phyloP scores from a whole-genome alignment of 495 filamentous ascomycete species.

The Penicillium canescens region DNA sequence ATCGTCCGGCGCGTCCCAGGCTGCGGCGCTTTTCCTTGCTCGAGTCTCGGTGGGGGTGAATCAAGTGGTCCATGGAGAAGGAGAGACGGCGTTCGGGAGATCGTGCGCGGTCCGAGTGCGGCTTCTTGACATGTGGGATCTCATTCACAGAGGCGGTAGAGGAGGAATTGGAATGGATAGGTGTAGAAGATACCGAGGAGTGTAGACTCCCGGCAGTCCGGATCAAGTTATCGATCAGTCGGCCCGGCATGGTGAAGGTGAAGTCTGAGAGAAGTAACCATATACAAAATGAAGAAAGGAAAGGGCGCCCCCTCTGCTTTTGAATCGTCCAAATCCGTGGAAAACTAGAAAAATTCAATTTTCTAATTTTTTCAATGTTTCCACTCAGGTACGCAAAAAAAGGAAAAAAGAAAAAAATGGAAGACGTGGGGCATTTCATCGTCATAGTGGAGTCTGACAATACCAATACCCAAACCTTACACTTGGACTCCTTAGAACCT shows the following conservation, averaged over 20 bases:
- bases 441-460: conserved; percentile 18
- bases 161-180: conserved; percentile 39
- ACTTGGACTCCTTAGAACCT: too few relatives aligned
- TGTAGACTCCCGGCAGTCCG: conserved; percentile 40
- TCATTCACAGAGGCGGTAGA: conserved; percentile 49
- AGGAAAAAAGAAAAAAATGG: conserved; percentile 1
- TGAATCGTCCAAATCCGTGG: conserved; percentile 28
- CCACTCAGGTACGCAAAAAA: conserved; percentile 11
- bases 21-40: conserved; percentile 46
- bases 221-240: conserved; percentile 47
- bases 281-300: background rate
- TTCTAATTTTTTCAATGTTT: conserved; percentile 1
- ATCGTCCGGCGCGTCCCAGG: conserved; percentile 36
- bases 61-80: conserved; percentile 45
- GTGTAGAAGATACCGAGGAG: conserved; percentile 35
- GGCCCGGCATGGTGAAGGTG: conserved; percentile 42
- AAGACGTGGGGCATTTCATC: conserved; percentile 8
- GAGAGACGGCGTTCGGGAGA: conserved; percentile 48
- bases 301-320: conserved; percentile 13
- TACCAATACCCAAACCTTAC: background rate
- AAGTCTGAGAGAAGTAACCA: background rate
- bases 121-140: conserved; percentile 38
- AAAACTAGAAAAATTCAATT: conserved; percentile 18
- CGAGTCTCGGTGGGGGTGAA: conserved; percentile 46
- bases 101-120: conserved; percentile 30